Base-by-base conservation (phyloP, 176 grass and related monocot genomes). In the Bonia amplexicaulis region DNA sequence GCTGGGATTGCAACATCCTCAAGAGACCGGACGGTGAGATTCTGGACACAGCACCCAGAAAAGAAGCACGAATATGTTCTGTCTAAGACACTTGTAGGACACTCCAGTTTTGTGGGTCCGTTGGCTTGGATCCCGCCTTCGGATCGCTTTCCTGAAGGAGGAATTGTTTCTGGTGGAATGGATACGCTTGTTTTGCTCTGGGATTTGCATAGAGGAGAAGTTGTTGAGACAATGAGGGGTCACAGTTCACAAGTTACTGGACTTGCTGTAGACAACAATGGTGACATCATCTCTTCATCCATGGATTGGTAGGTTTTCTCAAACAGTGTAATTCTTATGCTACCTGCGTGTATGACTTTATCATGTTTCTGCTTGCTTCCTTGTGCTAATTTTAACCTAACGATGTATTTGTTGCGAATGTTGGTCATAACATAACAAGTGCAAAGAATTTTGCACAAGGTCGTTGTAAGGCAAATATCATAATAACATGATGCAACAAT, bases 261-360 rank as follows among this genome's bases (percentile, higher is more conserved):
- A 45, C 89, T 98, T 29, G 85, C 86, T 76, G 51, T 98, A 15
- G 93, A 98, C 78, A 82, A 90, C 77, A 98, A 95, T 15, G 91
- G 96, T 6, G 96, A 98, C 66, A 90, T 95, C 19, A 93, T 98
- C 49, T 98, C 96, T 62, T 98, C 96, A 81, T 95, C 96, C 42
- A 85, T 98, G 73, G 96, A 98, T 78, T 95, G 93, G 96, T 98
- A 93, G 37, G 16, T 39, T 77, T 72, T 86, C 22, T 26, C 55
- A 22, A 7, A 44, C 4, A 31, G 23, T 16, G 7, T 35, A 33
- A 37, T 63, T 67, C 66, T 52, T 74, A 16, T 59, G 20, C 48
- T 74, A 62, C 47, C 63, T 81, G 9, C 65, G 16, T 39, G 25
- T 22, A 73, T 53, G 49, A 6, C 59, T 35, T 84, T 6, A 47